These are phyloP conservation scores for Neurospora sp. DNA, from an alignment of 495 filamentous ascomycete genomes.

Conservation along the genomic window DNA sequence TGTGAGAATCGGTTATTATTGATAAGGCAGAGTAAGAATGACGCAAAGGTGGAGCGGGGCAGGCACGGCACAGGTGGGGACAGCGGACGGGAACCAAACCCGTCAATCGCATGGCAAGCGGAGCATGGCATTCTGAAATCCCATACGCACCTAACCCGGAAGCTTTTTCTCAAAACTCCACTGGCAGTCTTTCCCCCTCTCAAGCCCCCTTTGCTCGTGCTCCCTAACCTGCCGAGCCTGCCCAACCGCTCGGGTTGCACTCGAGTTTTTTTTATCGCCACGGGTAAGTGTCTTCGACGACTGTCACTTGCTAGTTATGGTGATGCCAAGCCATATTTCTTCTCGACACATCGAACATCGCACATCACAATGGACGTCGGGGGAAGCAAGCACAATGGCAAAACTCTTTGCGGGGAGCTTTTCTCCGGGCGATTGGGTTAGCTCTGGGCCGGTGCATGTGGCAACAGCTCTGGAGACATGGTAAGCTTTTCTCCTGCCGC, in stretches of 20 bases:
- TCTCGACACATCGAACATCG: not conserved
- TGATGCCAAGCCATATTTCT: not conserved
- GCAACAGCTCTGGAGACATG: not conserved
- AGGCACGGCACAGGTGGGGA: not conserved
- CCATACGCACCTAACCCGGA: not conserved
- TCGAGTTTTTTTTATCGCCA: not conserved
- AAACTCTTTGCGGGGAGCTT: not conserved
- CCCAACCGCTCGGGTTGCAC: not conserved
- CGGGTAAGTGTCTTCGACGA: not conserved
- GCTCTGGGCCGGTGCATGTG: not conserved
- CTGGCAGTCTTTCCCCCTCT: not conserved
- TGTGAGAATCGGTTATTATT: not conserved
- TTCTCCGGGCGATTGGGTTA: not conserved
- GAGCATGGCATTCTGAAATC: not conserved
- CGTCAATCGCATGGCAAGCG: not conserved
- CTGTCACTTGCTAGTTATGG: not conserved
- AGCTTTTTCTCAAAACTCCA: not conserved
- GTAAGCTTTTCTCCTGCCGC: not conserved
- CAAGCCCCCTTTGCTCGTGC: not conserved
- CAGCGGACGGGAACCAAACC: not conserved
- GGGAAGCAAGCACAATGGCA: not conserved
- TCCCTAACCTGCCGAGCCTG: not conserved
- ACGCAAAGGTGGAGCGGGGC: not conserved
- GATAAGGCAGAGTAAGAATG: not conserved
- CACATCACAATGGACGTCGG: not conserved